Percentiles rank a stretch among this genome's conserved stretches.
Evolutionary conservation across 192 early-diverging fungal species (phyloP).

Genomic region (Lunasporangiospora selenospora): DNA sequence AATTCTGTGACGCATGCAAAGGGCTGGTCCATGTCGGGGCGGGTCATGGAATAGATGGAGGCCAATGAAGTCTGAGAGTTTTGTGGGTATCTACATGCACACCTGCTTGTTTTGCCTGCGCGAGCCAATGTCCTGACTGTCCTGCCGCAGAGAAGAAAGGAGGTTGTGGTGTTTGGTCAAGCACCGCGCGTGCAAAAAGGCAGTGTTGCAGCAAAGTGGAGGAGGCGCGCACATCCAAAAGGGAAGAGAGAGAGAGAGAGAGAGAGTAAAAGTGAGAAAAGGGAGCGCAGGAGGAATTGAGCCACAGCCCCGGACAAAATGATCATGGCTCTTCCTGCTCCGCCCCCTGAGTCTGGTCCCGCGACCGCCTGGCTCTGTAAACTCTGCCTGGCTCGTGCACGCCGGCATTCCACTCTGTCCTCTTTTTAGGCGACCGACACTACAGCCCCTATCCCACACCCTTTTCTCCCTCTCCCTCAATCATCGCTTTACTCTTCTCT

Average conservation of each 20-base stretch:
- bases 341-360: too few relatives aligned
- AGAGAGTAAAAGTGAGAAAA: not conserved
- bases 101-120: not conserved
- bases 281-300: not conserved
- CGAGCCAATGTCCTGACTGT: not conserved
- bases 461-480: not conserved
- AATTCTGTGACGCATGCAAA: too few relatives aligned
- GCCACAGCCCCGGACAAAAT: too few relatives aligned
- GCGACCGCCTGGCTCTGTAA: too few relatives aligned
- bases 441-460: not conserved
- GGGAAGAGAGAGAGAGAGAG: not conserved
- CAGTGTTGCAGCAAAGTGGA: too few relatives aligned
- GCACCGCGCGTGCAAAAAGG: not conserved
- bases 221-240: not conserved
- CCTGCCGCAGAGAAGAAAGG: too few relatives aligned
- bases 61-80: not conserved
- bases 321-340: too few relatives aligned
- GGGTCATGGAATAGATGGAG: not conserved
- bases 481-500: too few relatives aligned
- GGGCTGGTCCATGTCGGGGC: too few relatives aligned
- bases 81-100: not conserved
- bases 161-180: not conserved
- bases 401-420: too few relatives aligned
- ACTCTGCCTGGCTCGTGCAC: too few relatives aligned
- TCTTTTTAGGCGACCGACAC: not conserved